Percentiles rank a stretch among this genome's conserved stretches.
These are phyloP conservation scores for Ophiostoma perfectum DNA, from an alignment of 2,329 filamentous ascomycete genomes.

Conservation along the genomic window DNA sequence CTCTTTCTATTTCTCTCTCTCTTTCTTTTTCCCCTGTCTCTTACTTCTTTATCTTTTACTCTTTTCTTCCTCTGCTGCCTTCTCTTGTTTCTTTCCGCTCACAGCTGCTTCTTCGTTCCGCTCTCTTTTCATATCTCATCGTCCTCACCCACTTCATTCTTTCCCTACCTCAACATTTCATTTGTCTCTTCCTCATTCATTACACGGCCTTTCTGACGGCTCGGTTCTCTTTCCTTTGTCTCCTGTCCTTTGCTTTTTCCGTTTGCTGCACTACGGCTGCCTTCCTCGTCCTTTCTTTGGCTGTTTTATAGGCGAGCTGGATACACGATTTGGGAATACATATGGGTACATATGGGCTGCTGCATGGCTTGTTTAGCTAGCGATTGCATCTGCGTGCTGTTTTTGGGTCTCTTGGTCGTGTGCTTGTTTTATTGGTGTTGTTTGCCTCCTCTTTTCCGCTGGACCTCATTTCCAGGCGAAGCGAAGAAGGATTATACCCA, in stretches of 20 bases:
- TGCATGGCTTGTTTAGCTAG: constrained; percentile 1
- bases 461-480: neutral
- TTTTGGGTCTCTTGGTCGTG: neutral
- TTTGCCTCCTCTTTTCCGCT: neutral
- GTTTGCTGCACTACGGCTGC: neutral
- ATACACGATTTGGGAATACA: constrained; percentile 3
- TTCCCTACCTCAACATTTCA: neutral
- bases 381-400: neutral
- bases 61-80: neutral
- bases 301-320: neutral
- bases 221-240: neutral
- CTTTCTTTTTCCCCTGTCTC: neutral
- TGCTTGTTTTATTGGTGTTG: neutral
- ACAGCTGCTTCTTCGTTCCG: too few relatives aligned
- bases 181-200: neutral
- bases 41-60: constrained; percentile 4
- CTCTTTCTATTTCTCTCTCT: neutral
- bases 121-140: too few relatives aligned
- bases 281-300: neutral
- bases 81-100: too few relatives aligned
- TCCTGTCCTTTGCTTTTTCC: neutral
- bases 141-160: neutral
- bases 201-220: neutral
- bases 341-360: neutral
- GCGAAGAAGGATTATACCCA: constrained; percentile 14